Percentiles rank a stretch among this genome's conserved stretches.
These are phyloP conservation scores for Podaxis sp. DNA, from an alignment of 768 basidiomycete genomes.

Conservation along the genomic window DNA sequence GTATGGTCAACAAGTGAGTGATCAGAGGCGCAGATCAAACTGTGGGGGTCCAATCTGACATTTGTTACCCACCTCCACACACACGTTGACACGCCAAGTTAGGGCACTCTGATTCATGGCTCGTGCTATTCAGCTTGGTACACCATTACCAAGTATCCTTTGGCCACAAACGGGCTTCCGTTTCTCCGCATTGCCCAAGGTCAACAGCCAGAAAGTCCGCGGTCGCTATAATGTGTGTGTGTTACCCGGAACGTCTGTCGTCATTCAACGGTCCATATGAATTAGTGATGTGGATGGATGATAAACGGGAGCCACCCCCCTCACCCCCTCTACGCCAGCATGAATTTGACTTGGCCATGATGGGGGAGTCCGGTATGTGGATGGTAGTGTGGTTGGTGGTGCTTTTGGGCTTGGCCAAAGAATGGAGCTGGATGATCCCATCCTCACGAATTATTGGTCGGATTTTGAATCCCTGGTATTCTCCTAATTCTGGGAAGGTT, in stretches of 20 bases:
- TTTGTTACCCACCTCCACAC: not conserved
- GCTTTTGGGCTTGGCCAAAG: not conserved
- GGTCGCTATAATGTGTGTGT: not conserved
- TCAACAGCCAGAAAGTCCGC: not conserved
- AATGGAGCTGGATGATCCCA: not conserved
- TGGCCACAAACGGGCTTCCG: not conserved
- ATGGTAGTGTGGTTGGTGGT: not conserved
- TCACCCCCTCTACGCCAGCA: not conserved
- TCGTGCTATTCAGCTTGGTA: constrained; percentile 1
- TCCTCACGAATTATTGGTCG: not conserved
- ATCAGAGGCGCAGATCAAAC: not conserved
- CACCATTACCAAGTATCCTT: not conserved
- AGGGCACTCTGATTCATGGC: constrained; percentile 13
- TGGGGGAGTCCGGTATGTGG: constrained; percentile 10
- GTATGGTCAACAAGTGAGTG: not conserved
- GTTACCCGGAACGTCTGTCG: not conserved
- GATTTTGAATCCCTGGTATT: too few relatives aligned
- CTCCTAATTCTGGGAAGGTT: too few relatives aligned
- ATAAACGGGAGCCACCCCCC: not conserved
- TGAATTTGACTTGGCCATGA: constrained; percentile 5
- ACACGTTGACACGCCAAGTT: not conserved
- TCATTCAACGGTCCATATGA: not conserved
- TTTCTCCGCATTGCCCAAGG: not conserved
- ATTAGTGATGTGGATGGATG: too few relatives aligned
- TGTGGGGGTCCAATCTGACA: not conserved